These are phyloP conservation scores for Hypoxylon crocopeplum DNA, from an alignment of 495 filamentous ascomycete species.

Conservation along the genomic window DNA sequence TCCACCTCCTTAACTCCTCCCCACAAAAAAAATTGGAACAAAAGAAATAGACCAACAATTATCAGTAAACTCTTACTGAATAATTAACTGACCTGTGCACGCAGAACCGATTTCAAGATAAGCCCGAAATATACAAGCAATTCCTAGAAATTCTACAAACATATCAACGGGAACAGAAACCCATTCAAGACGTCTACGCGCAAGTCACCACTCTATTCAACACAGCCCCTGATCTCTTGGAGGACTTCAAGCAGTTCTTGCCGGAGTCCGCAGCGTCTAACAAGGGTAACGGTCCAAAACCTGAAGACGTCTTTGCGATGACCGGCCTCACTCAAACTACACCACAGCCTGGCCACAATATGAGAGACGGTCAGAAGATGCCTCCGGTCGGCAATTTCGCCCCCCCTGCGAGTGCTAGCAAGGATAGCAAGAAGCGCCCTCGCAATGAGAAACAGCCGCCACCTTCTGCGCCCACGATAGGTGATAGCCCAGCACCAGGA, in stretches of 20 bases:
- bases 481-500: slow-evolving; percentile 44
- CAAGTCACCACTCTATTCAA: slow-evolving; percentile 96
- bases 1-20: neutral
- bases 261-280: slow-evolving; percentile 93
- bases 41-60: neutral
- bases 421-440: slow-evolving; percentile 76
- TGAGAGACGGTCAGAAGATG: slow-evolving; percentile 69
- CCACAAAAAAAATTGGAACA: slow-evolving; percentile 28
- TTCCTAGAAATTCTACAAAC: slow-evolving; percentile 99
- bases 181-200: slow-evolving; percentile 97
- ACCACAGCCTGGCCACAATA: slow-evolving; percentile 52
- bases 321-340: slow-evolving; percentile 49
- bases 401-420: slow-evolving; percentile 77
- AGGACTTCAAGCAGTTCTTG: slow-evolving; percentile 99
- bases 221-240: slow-evolving; percentile 91
- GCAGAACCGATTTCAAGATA: slow-evolving; percentile 91
- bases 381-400: slow-evolving; percentile 95
- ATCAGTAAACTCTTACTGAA: too few species aligned
- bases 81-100: slow-evolving; percentile 24
- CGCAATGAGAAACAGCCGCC: slow-evolving; percentile 51
- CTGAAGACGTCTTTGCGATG: slow-evolving; percentile 70
- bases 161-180: slow-evolving; percentile 97
- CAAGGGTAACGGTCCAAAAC: slow-evolving; percentile 74
- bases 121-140: slow-evolving; percentile 98
- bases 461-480: slow-evolving; percentile 36